A percentile compares a stretch with the other conserved stretches of the same genome.
These are phyloP conservation scores for Lactarius trivialis DNA, from an alignment of 768 basidiomycete genomes.

Conservation along the genomic window DNA sequence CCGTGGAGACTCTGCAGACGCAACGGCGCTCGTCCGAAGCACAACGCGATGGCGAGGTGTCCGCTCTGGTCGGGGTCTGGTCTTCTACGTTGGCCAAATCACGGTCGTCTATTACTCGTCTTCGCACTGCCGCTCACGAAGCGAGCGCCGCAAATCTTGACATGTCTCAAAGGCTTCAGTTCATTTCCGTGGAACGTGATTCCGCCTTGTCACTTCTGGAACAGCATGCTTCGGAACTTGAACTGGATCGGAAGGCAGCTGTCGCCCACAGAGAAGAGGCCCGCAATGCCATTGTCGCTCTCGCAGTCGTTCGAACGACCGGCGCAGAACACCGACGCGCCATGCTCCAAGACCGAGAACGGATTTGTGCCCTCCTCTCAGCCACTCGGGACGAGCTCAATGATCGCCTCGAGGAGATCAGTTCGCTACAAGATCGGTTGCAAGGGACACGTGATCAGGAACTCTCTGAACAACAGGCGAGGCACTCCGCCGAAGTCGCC, in stretches of 20 bases:
- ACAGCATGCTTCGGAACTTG: slow-evolving; percentile 4
- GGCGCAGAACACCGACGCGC: not conserved
- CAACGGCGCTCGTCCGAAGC: slow-evolving; percentile 25
- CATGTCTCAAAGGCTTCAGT: not conserved
- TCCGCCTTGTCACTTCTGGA: not conserved
- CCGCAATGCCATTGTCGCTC: slow-evolving; percentile 8
- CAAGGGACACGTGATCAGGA: slow-evolving; percentile 13
- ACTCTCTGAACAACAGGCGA: not conserved
- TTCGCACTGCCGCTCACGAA: not conserved
- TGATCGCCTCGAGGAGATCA: slow-evolving; percentile 10
- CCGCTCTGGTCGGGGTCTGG: slow-evolving; percentile 26
- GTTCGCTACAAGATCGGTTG: slow-evolving; percentile 12
- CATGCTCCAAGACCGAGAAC: slow-evolving; percentile 6
- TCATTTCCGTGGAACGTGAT: not conserved
- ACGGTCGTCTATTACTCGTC: not conserved
- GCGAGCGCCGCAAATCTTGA: not conserved
- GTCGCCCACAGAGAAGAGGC: slow-evolving; percentile 3
- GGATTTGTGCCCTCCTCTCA: slow-evolving; percentile 16
- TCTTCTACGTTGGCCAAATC: slow-evolving; percentile 17
- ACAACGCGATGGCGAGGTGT: slow-evolving; percentile 26
- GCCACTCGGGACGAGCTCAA: slow-evolving; percentile 14
- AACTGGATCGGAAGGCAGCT: not conserved
- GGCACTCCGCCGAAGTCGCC: slow-evolving; percentile 9
- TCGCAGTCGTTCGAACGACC: slow-evolving; percentile 10
- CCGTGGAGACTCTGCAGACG: slow-evolving; percentile 42